Evolutionary conservation across 768 basidiomycete species (phyloP), one percentile per base, ranked within the genome.

Genomic region (Leccinellum albellum): DNA sequence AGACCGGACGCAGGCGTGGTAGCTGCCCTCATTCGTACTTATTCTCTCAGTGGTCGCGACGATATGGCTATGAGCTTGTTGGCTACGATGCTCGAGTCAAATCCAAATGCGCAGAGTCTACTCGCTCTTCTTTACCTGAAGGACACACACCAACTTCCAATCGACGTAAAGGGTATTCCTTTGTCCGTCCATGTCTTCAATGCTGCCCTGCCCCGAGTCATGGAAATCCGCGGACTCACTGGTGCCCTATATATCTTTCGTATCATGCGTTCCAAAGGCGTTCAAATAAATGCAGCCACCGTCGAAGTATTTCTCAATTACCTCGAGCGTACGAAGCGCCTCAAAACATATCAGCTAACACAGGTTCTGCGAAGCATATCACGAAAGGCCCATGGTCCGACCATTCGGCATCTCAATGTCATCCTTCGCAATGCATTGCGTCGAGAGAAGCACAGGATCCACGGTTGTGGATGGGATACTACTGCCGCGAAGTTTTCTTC

Each of bases 131-230:
- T 72, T 50, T 54, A 48, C 42, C 44, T 70, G 40, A 71, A 64
- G 54, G 46, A 17, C 40, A 31, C 54, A 9, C 54, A 55, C 32
- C 49, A 42, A 24, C 61, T 63, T 17, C 70, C 69, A 26, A 51
- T 73, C 53, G 42, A 67, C 33, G 64, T 81, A 26, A 59, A 60
- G 32, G 69, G 61, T 45, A 58, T 67, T 10, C 61, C 26, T 14
- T 78, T 78, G 32, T 77, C 76, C 7, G 69, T 73, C 35, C 73
- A 77, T 51, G 70, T 88, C 26, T 82, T 88, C 74, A 90, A 92
- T 66, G 76, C 83, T 20, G 70, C 87, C 20, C 71, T 90, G 13
- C 72, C 74, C 50, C 82, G 82, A 37, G 58, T 82, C 21, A 67
- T 89, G 54, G 68, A 65, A 23, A 70, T 72, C 40, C 75, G 75